Conservation (phyloP, 2,329 filamentous ascomycete genomes). For the Cordyceps fumosorosea region DNA sequence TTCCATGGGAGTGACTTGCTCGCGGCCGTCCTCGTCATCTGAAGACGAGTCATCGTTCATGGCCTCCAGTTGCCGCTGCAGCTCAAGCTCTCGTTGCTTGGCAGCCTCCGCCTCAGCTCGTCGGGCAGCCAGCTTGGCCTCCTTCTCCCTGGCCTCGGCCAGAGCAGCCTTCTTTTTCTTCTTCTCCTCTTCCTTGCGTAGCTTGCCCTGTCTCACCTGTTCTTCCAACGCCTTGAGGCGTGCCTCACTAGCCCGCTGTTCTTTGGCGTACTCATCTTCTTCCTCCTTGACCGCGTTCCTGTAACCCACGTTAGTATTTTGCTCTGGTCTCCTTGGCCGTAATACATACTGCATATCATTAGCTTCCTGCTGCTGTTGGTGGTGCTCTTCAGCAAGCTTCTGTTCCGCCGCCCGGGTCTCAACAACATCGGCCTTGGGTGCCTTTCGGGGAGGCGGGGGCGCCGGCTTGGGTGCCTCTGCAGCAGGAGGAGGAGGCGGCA, state of each 20-base stretch:
- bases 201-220: constrained; percentile 85
- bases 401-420: constrained; percentile 57
- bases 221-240: constrained; percentile 87
- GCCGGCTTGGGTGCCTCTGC: constrained; percentile 45
- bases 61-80: constrained; percentile 77
- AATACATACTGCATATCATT: constrained; percentile 73
- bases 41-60: constrained; percentile 70
- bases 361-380: constrained; percentile 66
- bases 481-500: constrained; percentile 55
- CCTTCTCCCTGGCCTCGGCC: constrained; percentile 82
- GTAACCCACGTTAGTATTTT: constrained; percentile 21
- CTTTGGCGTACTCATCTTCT: constrained; percentile 72
- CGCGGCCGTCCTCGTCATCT: constrained; percentile 75
- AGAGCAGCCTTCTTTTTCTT: constrained; percentile 82
- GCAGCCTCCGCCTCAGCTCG: constrained; percentile 89
- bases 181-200: constrained; percentile 96
- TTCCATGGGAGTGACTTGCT: constrained; percentile 58
- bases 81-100: constrained; percentile 80
- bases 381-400: constrained; percentile 63
- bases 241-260: constrained; percentile 73
- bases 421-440: constrained; percentile 52
- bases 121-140: constrained; percentile 74
- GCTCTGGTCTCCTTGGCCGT: not conserved
- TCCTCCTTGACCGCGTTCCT: constrained; percentile 69
- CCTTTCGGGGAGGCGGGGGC: constrained; percentile 74